phyloP scores from a whole-genome alignment of 257 asterid genomes.

The Solanum sparsipilum region DNA sequence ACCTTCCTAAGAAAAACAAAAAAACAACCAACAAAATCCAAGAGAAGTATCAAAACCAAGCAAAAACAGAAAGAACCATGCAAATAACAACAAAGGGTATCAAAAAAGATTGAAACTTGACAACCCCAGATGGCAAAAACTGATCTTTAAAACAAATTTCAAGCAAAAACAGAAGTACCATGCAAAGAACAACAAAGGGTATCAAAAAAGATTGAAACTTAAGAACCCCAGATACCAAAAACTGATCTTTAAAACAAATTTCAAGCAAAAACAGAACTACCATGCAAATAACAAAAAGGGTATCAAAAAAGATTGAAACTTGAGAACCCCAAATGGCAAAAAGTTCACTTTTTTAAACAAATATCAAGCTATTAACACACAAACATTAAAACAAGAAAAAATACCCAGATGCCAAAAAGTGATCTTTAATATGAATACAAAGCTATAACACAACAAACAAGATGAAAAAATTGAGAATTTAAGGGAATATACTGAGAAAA shows the following conservation, averaged over 20 bases:
- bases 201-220: not conserved
- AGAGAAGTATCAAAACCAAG: not conserved
- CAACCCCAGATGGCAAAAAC: slow-evolving; percentile 9
- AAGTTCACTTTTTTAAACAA: slow-evolving; percentile 14
- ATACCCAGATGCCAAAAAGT: slow-evolving; percentile 29
- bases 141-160: slow-evolving; percentile 9
- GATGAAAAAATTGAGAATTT: slow-evolving; percentile 20
- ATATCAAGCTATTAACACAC: not conserved
- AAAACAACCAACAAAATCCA: not conserved
- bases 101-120: not conserved
- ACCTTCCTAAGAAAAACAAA: not conserved
- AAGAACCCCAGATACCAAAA: slow-evolving; percentile 8
- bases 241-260: slow-evolving; percentile 6
- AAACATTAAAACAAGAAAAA: slow-evolving; percentile 2
- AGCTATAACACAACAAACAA: not conserved
- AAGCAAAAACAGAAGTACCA: not conserved
- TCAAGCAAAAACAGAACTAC: not conserved
- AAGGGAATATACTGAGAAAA: slow-evolving; percentile 28
- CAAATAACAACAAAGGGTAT: not conserved
- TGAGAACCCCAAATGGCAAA: slow-evolving; percentile 9
- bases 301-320: not conserved
- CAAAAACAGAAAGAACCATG: not conserved
- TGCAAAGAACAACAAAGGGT: not conserved
- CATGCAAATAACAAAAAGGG: not conserved
- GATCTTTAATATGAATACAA: slow-evolving; percentile 13